These are phyloP conservation scores for Fraxinus ornus DNA, from an alignment of 305 asterid species.

Conservation along the genomic window DNA sequence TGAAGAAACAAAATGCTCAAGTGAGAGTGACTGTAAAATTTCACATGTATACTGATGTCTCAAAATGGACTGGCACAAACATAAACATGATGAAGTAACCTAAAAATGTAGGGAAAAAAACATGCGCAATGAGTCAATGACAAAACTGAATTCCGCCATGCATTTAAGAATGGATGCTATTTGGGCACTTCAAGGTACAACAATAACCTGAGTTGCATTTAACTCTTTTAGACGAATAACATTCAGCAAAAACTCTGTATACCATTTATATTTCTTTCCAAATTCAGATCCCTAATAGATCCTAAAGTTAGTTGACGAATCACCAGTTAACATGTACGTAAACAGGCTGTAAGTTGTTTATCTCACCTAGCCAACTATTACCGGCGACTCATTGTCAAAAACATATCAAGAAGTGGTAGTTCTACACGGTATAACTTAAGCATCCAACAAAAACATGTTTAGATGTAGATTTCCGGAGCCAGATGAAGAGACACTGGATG, in stretches of 20 bases:
- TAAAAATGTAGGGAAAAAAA: not conserved
- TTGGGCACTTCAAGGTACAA: conserved; percentile 2
- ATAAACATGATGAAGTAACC: not conserved
- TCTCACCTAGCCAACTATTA: not conserved
- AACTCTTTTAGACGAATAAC: not conserved
- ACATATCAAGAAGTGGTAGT: not conserved
- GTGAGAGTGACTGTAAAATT: conserved; percentile 17
- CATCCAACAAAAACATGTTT: not conserved
- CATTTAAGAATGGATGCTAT: not conserved
- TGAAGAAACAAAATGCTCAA: conserved; percentile 30
- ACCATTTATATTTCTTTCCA: not conserved
- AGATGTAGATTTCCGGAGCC: not conserved
- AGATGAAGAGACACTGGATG: not conserved
- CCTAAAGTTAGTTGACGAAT: not conserved
- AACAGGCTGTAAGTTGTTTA: not conserved
- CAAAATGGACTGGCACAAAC: not conserved
- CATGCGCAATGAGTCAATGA: not conserved
- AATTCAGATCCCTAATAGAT: not conserved
- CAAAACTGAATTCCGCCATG: not conserved
- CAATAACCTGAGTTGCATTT: not conserved
- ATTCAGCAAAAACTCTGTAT: not conserved
- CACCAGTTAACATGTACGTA: not conserved
- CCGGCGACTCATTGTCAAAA: not conserved
- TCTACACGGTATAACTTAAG: not conserved
- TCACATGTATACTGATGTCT: not conserved